These are phyloP conservation scores for Eucalyptus dawsonii DNA, from an alignment of 345 rosid species.

Conservation along the genomic window DNA sequence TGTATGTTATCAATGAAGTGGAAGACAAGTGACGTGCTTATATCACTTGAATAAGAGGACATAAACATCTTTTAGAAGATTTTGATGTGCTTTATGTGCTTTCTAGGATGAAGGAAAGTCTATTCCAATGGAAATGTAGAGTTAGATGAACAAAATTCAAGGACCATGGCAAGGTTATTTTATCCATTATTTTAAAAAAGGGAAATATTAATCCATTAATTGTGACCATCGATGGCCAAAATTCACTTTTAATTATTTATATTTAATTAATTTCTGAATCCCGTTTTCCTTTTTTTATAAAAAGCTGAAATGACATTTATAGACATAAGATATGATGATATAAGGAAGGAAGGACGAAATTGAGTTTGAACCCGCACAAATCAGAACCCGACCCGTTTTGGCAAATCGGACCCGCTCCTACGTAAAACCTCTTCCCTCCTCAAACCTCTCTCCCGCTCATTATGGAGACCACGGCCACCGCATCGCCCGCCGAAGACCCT, in stretches of 20 bases:
- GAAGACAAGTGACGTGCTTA: accelerated
- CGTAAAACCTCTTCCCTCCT: background rate
- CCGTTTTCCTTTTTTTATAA: no score
- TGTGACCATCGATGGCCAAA: background rate
- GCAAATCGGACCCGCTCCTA: background rate
- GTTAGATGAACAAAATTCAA: background rate
- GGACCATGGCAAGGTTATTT: accelerated
- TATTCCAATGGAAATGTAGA: accelerated
- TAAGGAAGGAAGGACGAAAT: background rate
- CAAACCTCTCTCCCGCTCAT: background rate
- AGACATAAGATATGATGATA: background rate
- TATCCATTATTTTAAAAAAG: background rate
- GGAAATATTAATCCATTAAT: background rate
- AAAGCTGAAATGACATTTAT: background rate
- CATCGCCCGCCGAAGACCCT: background rate
- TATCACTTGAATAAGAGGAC: background rate
- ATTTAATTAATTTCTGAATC: background rate
- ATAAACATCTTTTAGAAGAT: no score
- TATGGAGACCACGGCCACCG: background rate
- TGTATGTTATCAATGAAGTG: accelerated
- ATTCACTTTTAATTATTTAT: background rate
- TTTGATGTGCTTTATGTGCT: background rate
- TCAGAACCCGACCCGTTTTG: background rate
- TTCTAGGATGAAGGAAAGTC: background rate
- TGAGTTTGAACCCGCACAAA: background rate